Evolutionary conservation across 2,329 filamentous ascomycete genomes (phyloP).

Genomic region (Ascochyta pisi): DNA sequence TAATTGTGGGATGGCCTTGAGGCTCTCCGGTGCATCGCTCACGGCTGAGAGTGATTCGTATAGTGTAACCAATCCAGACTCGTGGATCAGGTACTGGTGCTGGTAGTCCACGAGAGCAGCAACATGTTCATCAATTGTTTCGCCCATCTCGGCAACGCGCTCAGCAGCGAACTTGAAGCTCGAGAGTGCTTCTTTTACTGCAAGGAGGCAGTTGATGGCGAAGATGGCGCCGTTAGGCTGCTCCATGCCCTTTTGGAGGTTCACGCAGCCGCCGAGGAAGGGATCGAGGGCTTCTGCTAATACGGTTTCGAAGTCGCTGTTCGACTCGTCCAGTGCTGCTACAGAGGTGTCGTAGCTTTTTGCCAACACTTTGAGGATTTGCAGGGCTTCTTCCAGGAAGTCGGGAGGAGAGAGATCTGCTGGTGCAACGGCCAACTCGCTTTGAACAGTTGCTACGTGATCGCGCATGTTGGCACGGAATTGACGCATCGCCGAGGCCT

Average conservation of each 20-base stretch:
- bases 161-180: constrained; percentile 69
- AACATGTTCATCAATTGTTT: constrained; percentile 62
- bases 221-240: constrained; percentile 71
- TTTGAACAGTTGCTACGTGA: constrained; percentile 76
- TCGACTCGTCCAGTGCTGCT: constrained; percentile 60
- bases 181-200: constrained; percentile 63
- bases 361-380: constrained; percentile 79
- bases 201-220: constrained; percentile 72
- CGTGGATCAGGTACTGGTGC: constrained; percentile 72
- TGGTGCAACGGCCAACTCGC: constrained; percentile 72
- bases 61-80: constrained; percentile 75
- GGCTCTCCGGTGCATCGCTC: constrained; percentile 54
- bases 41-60: constrained; percentile 63
- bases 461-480: constrained; percentile 84
- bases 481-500: constrained; percentile 79
- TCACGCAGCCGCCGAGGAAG: constrained; percentile 77
- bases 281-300: constrained; percentile 83
- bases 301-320: constrained; percentile 76
- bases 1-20: constrained; percentile 63
- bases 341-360: constrained; percentile 87
- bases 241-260: constrained; percentile 67
- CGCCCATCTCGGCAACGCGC: constrained; percentile 63
- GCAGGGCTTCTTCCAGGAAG: constrained; percentile 81
- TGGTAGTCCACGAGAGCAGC: constrained; percentile 70
- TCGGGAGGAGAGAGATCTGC: constrained; percentile 78